Evolutionary conservation across 192 early-diverging fungal genomes (phyloP), one percentile per base, ranked within the genome.

Genomic region (Globomyces pollinis-pini): DNA sequence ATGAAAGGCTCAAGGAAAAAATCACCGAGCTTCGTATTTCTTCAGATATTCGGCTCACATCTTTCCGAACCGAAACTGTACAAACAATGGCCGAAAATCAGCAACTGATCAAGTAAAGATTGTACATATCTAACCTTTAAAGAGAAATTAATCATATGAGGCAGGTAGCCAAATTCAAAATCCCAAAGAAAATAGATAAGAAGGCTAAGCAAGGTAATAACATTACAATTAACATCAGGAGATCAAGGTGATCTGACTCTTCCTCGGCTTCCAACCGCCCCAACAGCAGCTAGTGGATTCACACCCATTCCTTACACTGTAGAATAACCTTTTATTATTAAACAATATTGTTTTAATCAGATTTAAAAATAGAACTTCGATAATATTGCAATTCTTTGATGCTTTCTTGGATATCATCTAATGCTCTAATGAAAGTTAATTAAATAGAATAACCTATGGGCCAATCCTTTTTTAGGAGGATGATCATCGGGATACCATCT

Each of bases 331-430:
- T 47, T 24, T 4, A 20, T n/a, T n/a, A 47, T 3, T 24, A 24
- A 47, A 47, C 18, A 42, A 8, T 8, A 36, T 36, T 5, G 29
- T 51, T 26, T 26, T 47, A 13, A 3, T 24, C 28, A 26, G 21
- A 47, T 47, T 78, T 77, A 64, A 93, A 92, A 1, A 91, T 66
- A 26, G 53, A 35, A 18, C 73, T 31, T 2, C 78, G 73, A 61
- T 93, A 96, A 58, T 84, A 88, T 50, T 81, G 73, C 18, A 98
- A 75, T 69, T 98, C 93, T 8, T 80, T 82, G 38, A 98, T 95
- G 43, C 86, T 89, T 61, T 96, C 94, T 3, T 81, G 64, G 59
- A 98, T 98, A 62, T 98, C 94, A 53, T 92, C 94, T 57, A 96
- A 59, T 0, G 94, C 91, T 34, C 91, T n/a, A n/a, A n/a, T n/a